A percentile compares a stretch with the other conserved stretches of the same genome.
Evolutionary conservation across 306 rosid genomes (phyloP).

Genomic region (Ormosia semicastrata): DNA sequence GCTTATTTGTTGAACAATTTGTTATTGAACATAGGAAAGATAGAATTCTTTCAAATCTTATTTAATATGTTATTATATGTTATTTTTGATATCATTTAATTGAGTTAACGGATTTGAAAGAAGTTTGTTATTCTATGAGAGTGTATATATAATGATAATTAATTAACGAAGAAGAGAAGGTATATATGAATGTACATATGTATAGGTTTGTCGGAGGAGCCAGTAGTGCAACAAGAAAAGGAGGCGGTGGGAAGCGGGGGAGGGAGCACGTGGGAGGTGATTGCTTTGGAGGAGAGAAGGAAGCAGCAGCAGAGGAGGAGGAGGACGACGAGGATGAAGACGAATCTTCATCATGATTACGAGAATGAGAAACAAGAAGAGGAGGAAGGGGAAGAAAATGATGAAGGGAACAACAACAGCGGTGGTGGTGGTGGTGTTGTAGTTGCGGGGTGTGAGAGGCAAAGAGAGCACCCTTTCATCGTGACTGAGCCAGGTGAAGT

Average conservation of each 20-base stretch:
- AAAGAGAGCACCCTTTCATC: constrained; percentile 89
- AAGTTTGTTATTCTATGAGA: too few species aligned
- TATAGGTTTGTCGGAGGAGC: constrained; percentile 91
- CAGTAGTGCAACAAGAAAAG: constrained; percentile 77
- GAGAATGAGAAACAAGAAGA: constrained; percentile 42
- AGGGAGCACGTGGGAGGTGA: constrained; percentile 60
- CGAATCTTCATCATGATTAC: background rate
- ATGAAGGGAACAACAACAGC: constrained; percentile 7
- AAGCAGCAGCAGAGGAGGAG: constrained; percentile 52
- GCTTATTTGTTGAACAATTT: background rate
- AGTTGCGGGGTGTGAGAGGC: constrained; percentile 50
- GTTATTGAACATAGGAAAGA: too few species aligned
- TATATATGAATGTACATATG: background rate
- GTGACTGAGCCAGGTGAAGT: constrained; percentile 99
- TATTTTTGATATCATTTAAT: too few species aligned
- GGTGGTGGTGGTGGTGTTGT: background rate
- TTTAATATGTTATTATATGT: too few species aligned
- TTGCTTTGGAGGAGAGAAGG: constrained; percentile 35
- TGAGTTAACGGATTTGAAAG: too few species aligned
- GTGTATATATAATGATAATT: background rate
- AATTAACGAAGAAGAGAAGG: background rate
- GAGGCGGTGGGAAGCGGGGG: constrained; percentile 78
- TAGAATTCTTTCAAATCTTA: too few species aligned
- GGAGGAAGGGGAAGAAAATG: constrained; percentile 36
- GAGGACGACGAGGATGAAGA: constrained; percentile 22